phyloP scores from a whole-genome alignment of 1,139 yeast genomes.

The Spencermartinsiella ligniputridi region DNA sequence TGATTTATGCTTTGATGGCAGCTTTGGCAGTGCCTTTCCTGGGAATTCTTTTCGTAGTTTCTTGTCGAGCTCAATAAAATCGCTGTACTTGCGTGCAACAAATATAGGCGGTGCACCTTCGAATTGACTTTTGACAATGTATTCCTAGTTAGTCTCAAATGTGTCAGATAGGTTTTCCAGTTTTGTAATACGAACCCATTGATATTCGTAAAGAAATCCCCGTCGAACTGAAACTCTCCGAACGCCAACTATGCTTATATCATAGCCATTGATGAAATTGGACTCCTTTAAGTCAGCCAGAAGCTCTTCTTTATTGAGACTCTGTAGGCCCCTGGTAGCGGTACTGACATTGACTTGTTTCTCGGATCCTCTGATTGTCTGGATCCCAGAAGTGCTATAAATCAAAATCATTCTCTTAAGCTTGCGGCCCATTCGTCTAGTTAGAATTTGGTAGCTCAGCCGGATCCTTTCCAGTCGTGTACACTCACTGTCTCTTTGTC shows the following conservation, averaged over 20 bases:
- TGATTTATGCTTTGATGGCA: conserved; percentile 52
- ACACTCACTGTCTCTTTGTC: conserved; percentile 54
- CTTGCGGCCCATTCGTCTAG: conserved; percentile 53
- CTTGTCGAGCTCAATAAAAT: conserved; percentile 55
- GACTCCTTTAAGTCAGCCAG: conserved; percentile 39
- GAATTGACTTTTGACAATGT: conserved; percentile 30
- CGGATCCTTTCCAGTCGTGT: background rate
- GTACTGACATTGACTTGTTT: conserved; percentile 45
- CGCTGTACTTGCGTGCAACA: conserved; percentile 59
- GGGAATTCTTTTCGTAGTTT: conserved; percentile 56
- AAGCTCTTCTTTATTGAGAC: conserved; percentile 37
- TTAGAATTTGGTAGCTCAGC: background rate
- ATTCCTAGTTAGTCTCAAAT: conserved; percentile 17
- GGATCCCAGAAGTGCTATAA: conserved; percentile 71
- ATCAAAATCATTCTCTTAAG: conserved; percentile 58
- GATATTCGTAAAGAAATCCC: conserved; percentile 32
- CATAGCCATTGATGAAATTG: conserved; percentile 54
- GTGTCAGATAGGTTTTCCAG: background rate
- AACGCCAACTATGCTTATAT: conserved; percentile 65
- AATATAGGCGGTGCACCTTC: conserved; percentile 40
- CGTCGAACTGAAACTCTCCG: conserved; percentile 26
- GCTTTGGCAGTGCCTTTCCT: conserved; percentile 60
- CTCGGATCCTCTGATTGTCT: conserved; percentile 52
- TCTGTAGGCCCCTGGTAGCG: conserved; percentile 51
- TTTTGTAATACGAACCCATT: conserved; percentile 8